Evolutionary conservation across 1,284 basidiomycete genomes (phyloP).

Genomic region (Paramarasmius palmivorus): DNA sequence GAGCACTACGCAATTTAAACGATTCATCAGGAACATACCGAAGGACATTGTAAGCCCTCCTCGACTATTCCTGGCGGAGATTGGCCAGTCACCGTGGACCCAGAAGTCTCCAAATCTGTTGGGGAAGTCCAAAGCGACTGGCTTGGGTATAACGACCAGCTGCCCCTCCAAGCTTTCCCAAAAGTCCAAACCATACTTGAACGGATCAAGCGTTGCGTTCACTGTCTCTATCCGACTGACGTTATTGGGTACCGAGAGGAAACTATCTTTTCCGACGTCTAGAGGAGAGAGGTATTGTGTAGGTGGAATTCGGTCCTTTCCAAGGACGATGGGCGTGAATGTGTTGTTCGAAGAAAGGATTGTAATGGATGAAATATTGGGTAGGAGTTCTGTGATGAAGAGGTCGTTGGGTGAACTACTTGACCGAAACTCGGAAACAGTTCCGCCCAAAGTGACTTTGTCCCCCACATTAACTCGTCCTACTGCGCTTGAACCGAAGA

Average conservation of each 20-base stretch:
- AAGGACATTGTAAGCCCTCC: constrained; percentile 58
- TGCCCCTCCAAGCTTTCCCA: constrained; percentile 66
- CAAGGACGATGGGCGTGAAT: constrained; percentile 51
- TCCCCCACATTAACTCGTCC: constrained; percentile 49
- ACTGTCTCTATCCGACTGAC: constrained; percentile 44
- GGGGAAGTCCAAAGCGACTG: constrained; percentile 50
- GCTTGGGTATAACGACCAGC: constrained; percentile 55
- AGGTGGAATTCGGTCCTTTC: constrained; percentile 54
- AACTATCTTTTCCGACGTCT: constrained; percentile 54
- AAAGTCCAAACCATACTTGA: constrained; percentile 59
- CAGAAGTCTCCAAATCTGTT: constrained; percentile 60
- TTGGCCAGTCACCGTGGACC: constrained; percentile 59
- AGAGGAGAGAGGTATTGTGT: constrained; percentile 48
- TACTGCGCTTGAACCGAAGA: constrained; percentile 45
- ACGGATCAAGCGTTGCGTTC: constrained; percentile 50
- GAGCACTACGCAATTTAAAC: constrained; percentile 5
- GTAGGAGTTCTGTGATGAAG: constrained; percentile 49
- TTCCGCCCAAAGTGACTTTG: constrained; percentile 45
- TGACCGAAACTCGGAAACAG: constrained; percentile 53
- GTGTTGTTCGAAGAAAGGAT: constrained; percentile 48
- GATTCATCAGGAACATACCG: constrained; percentile 29
- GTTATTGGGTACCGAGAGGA: constrained; percentile 58
- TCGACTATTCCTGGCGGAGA: constrained; percentile 55
- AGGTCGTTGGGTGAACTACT: constrained; percentile 44
- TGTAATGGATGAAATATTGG: constrained; percentile 44